Conservation (phyloP, 1,284 basidiomycete species). For the Fomitopsis palustris region DNA sequence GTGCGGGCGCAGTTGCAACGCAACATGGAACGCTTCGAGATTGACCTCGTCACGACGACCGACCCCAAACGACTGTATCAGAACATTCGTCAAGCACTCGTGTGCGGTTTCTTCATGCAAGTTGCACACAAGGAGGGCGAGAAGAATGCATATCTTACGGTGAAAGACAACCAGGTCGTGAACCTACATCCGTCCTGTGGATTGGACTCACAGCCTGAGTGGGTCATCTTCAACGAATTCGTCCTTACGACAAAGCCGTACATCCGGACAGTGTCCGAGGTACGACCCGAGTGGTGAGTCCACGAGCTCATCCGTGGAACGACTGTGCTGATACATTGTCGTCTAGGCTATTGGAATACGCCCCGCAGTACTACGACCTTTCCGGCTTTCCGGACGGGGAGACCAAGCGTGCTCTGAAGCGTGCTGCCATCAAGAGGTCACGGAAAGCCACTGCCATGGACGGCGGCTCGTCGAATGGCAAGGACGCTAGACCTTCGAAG, state of each 20-base stretch:
- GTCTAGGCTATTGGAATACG: conserved; percentile 79
- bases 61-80: conserved; percentile 80
- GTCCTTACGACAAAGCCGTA: conserved; percentile 89
- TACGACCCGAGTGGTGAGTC: conserved; percentile 84
- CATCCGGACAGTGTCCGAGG: conserved; percentile 90
- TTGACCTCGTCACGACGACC: conserved; percentile 76
- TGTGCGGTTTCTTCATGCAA: conserved; percentile 98
- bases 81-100: conserved; percentile 83
- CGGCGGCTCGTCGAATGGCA: not conserved
- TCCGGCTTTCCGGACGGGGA: conserved; percentile 66
- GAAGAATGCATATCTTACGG: conserved; percentile 81
- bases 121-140: conserved; percentile 95
- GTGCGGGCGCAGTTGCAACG: conserved; percentile 91
- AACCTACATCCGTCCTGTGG: conserved; percentile 94
- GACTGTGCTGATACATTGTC: not conserved
- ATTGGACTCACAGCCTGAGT: conserved; percentile 90
- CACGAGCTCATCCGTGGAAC: not conserved
- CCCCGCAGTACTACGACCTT: conserved; percentile 79
- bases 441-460: conserved; percentile 21
- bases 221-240: conserved; percentile 98
- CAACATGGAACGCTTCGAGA: conserved; percentile 90
- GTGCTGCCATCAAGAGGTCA: conserved; percentile 34
- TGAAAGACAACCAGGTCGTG: conserved; percentile 93
- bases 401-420: conserved; percentile 62
- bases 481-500: not conserved